Evolutionary conservation across 768 basidiomycete species (phyloP).

Genomic region (Mycena sanguinolenta): DNA sequence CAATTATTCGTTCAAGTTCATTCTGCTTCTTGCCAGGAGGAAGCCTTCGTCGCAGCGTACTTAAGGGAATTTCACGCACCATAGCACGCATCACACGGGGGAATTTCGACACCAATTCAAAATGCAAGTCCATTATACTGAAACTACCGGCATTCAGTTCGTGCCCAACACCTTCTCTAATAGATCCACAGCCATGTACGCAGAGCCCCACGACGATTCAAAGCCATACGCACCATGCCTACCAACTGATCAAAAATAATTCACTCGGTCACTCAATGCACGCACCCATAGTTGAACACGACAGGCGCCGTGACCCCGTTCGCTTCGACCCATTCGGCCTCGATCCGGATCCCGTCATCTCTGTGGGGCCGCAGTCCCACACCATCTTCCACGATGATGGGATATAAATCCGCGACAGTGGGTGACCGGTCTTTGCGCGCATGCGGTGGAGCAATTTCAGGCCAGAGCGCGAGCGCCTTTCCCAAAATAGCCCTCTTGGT

Average conservation of each 20-base stretch:
- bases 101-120: too few species aligned
- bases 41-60: too few species aligned
- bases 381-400: conserved; percentile 57
- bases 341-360: conserved; percentile 68
- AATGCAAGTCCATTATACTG: too few species aligned
- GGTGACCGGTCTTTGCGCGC: conserved; percentile 45
- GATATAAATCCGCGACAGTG: conserved; percentile 49
- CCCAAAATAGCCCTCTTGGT: conserved; percentile 36
- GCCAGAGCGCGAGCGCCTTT: conserved; percentile 43
- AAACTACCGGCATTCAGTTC: too few species aligned
- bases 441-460: conserved; percentile 52
- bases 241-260: background rate
- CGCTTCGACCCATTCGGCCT: conserved; percentile 52
- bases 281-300: conserved; percentile 69
- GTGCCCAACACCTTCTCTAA: conserved; percentile 33
- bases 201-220: conserved; percentile 59
- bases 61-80: too few species aligned
- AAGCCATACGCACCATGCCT: conserved; percentile 64
- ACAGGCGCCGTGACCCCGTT: conserved; percentile 51
- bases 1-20: too few species aligned
- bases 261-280: background rate
- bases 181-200: conserved; percentile 50
- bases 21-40: too few species aligned
- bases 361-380: conserved; percentile 63
- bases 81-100: too few species aligned